A percentile compares a stretch with the other conserved stretches of the same genome.
Conservation (phyloP, 2,329 filamentous ascomycete species). For the Epicoccum nigrum region DNA sequence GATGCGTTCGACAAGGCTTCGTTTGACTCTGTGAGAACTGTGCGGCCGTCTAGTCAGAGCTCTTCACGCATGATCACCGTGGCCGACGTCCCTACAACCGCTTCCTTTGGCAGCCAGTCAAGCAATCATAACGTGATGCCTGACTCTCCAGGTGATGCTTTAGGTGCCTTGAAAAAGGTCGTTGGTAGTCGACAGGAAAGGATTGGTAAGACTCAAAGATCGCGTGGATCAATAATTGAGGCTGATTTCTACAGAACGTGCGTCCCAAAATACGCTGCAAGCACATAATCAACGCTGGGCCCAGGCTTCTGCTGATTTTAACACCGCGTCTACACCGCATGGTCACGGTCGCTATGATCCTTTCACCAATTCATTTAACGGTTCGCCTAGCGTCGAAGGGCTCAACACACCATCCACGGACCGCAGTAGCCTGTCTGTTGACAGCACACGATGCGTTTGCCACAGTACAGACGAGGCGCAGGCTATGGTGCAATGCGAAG, state of each 20-base stretch:
- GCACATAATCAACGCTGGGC: conserved; percentile 55
- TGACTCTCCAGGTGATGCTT: conserved; percentile 47
- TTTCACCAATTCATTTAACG: conserved; percentile 47
- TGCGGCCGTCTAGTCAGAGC: conserved; percentile 31
- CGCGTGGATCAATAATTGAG: neutral
- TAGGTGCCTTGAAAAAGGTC: conserved; percentile 50
- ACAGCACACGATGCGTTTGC: conserved; percentile 64
- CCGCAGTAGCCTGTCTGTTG: conserved; percentile 57
- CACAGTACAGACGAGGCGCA: conserved; percentile 60
- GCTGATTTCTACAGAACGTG: conserved; percentile 29
- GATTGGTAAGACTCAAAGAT: conserved; percentile 34
- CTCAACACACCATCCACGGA: conserved; percentile 61
- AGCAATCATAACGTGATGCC: conserved; percentile 33
- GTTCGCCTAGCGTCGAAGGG: conserved; percentile 55
- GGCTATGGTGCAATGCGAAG: conserved; percentile 67
- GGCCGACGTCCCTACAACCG: conserved; percentile 36
- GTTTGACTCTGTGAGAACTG: conserved; percentile 37
- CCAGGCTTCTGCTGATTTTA: conserved; percentile 50
- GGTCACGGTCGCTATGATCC: conserved; percentile 38
- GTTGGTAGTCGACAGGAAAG: conserved; percentile 46
- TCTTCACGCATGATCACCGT: conserved; percentile 40
- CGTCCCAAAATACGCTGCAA: conserved; percentile 47
- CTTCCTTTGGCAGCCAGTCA: conserved; percentile 29
- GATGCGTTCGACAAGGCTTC: conserved; percentile 41
- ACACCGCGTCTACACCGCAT: conserved; percentile 25